Conservation (phyloP, 148 eudicot genomes). For the Oxyria digyna region DNA sequence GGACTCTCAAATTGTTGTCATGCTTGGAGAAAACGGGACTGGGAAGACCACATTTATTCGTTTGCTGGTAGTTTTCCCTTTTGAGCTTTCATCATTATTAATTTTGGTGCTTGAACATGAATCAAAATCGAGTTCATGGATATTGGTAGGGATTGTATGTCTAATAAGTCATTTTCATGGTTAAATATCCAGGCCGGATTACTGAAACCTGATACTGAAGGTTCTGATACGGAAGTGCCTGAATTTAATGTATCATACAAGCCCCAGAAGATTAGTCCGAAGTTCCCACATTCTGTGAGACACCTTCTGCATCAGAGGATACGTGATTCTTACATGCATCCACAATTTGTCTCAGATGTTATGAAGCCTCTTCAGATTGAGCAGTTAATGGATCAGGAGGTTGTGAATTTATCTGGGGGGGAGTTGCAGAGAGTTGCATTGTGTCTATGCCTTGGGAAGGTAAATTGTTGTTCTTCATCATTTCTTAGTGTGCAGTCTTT, state of each 20-base stretch:
- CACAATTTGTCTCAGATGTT: constrained; percentile 84
- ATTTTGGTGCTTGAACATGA: not conserved
- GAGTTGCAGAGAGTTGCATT: constrained; percentile 96
- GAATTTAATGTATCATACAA: constrained; percentile 89
- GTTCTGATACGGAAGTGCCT: constrained; percentile 65
- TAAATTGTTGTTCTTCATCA: constrained; percentile 13
- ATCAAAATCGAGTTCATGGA: not conserved
- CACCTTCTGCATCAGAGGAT: constrained; percentile 64
- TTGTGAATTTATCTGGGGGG: constrained; percentile 89
- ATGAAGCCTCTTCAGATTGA: constrained; percentile 95
- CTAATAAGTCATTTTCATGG: not conserved
- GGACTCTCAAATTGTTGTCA: constrained; percentile 88
- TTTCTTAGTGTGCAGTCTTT: not conserved
- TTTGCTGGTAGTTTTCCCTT: constrained; percentile 57
- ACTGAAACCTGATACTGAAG: constrained; percentile 71
- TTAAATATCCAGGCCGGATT: constrained; percentile 68
- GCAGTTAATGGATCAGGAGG: constrained; percentile 94
- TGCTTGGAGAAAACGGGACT: constrained; percentile 98
- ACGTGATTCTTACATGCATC: constrained; percentile 76
- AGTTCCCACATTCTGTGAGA: constrained; percentile 49
- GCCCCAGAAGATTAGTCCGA: constrained; percentile 96
- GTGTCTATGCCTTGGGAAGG: constrained; percentile 84
- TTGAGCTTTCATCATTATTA: not conserved
- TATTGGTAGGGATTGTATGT: not conserved
- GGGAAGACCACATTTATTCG: constrained; percentile 94